These are phyloP conservation scores for Bacidia rubella DNA, from an alignment of 495 filamentous ascomycete genomes.

Conservation along the genomic window DNA sequence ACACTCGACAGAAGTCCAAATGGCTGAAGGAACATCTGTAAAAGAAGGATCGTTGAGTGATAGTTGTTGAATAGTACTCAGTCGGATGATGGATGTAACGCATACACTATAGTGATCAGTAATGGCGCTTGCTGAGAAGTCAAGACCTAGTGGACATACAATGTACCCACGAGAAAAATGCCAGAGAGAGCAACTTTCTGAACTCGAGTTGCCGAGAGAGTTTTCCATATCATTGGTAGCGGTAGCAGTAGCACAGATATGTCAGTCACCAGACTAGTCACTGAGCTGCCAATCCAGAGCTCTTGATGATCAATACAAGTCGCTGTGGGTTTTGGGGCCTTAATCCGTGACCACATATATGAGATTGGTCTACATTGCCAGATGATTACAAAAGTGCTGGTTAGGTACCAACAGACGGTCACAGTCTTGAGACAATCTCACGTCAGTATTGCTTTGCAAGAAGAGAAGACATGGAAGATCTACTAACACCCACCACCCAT, in stretches of 20 bases:
- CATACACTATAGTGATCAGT: neutral
- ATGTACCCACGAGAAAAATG: neutral
- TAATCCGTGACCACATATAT: neutral
- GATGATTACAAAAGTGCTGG: neutral
- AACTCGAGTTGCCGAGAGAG: neutral
- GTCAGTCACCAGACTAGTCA: neutral
- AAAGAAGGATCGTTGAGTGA: neutral
- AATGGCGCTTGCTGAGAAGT: neutral
- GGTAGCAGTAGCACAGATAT: neutral
- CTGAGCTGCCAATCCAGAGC: neutral
- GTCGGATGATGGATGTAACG: neutral
- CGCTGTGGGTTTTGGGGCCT: neutral
- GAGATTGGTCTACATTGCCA: neutral
- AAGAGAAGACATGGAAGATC: no score
- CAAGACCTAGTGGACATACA: neutral
- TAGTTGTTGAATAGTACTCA: neutral
- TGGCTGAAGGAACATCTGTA: slow-evolving; percentile 14
- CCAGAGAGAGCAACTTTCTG: neutral
- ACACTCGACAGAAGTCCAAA: slow-evolving; percentile 16
- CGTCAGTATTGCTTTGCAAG: no score
- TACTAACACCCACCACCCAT: neutral
- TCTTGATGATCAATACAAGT: neutral
- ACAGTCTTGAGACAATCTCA: no score
- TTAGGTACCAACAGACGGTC: neutral
- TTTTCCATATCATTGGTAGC: neutral